Evolutionary conservation across 1,284 basidiomycete species (phyloP), one percentile per base, ranked within the genome.

Genomic region (Rhodofomes roseus): DNA sequence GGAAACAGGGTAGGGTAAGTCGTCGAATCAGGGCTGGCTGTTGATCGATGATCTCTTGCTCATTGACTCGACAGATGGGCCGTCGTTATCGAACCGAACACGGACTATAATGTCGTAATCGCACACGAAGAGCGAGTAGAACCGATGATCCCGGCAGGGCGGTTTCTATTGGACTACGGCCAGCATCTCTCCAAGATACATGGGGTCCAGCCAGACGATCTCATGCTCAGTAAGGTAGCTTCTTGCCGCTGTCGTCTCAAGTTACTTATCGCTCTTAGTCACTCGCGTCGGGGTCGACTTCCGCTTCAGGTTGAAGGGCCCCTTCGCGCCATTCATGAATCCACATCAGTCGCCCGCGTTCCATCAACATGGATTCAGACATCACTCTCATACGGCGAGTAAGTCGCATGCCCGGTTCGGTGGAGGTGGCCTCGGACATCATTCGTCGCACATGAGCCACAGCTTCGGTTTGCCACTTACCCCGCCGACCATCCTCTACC

Each of bases 141-240:
- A 1, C 68, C 67, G 14, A 66, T 76, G 31, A 71, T 69, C 29
- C 71, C 75, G n/a, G 80, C 79, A 4, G 83, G 81, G 82, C 60
- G 68, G 34, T 76, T 74, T 56, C 66, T 82, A 0, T 71, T 80
- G 8, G 60, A 72, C 3, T 66, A 74, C 9, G 79, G 74, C 2
- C 67, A 66, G 27, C 58, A 59, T 16, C 61, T 81, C 9, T 76
- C 76, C 0, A 57, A 66, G 18, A 63, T 69, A 29, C 71, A 74
- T 57, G 67, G 66, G n/a, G 68, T 81, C 27, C 62, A 71, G 60
- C 79, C 80, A 0, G 75, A 80, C 60, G 74, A 81, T 3, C 58
- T 83, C 7, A 75, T 82, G 22, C 69, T 83, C 8, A 73, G 81
- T 83, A 37, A 22, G 74, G 65, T 36, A 36, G 36, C 31, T 20